Base-by-base conservation (phyloP, 2,329 filamentous ascomycete species). In the Neonectria ditissima region DNA sequence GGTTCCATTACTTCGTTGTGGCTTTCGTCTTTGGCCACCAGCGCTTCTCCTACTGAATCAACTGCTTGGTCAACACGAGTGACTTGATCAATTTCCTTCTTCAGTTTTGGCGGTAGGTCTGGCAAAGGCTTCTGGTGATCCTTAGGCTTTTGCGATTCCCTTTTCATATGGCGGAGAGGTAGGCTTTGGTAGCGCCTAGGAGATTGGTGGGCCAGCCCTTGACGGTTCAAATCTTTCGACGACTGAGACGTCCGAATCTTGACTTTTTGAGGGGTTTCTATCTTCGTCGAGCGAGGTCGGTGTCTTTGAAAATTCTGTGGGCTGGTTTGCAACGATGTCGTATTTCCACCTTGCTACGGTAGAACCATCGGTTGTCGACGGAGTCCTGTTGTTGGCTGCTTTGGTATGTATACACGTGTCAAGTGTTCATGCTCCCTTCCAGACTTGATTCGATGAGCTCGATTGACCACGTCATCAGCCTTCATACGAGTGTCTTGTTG, bases 171-270 rank as follows among this genome's bases (percentile, higher is more conserved):
- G 7, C 60, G 54, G 5, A 47, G 55, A 44, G 65, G 69, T 6
- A 71, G 50, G 37, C 68, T 69, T 22, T 67, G 68, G 32, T 59
- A 37, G 14, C 69, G 67, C 50, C 41, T 70, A 3, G 51, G 68
- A 8, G 14, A 56, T 24, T 55, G 55, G 5, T 62, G 60, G 14
- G 32, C 43, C 8, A 56, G 22, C 32, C 24, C 28, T 3, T 58
- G 56, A 9, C 58, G 57, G 14, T 47, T 61, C 11, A 58, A 10
- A 28, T 59, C 51, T 53, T 45, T 64, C 10, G 52, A 62, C 13
- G 62, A 43, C 39, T 59, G 63, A 41, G 55, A 26, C 37, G 56
- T 53, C 57, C 55, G 41, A 22, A 58, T 8, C 30, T 57, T 47
- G 24, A 37, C 41, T 24, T 34, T 34, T 37, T 59, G 41, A 1